Conservation (phyloP, 441 rosid genomes). For the Metrosideros polymorpha region DNA sequence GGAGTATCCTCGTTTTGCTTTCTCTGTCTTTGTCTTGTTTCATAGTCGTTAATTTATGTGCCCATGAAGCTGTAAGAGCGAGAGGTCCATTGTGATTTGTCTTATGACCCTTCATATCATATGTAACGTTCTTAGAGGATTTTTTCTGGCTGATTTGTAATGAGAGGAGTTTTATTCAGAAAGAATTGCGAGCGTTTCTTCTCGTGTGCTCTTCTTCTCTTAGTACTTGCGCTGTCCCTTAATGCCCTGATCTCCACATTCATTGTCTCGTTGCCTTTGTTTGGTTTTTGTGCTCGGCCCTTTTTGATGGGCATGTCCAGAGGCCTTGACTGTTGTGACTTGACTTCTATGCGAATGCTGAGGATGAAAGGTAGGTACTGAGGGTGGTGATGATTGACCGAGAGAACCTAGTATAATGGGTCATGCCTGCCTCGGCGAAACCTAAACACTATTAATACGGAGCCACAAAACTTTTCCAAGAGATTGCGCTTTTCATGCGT, state of each 20-base stretch:
- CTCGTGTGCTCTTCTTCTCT: background rate
- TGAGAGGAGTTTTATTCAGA: background rate
- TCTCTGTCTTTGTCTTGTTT: constrained; percentile 1
- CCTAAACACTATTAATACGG: background rate
- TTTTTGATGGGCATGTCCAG: background rate
- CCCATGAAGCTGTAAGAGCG: constrained; percentile 10
- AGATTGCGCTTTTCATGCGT: background rate
- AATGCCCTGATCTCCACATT: background rate
- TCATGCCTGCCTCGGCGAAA: background rate
- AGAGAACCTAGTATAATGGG: background rate
- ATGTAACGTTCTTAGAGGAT: background rate
- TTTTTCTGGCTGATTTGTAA: background rate
- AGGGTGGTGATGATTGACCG: background rate
- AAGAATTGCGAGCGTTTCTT: background rate
- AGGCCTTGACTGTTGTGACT: background rate
- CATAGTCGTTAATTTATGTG: constrained; percentile 3
- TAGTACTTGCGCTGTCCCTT: background rate
- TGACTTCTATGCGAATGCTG: background rate
- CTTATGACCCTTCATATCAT: background rate
- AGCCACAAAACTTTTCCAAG: background rate
- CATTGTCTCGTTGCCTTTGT: background rate
- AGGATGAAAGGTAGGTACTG: background rate
- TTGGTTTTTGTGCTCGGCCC: background rate
- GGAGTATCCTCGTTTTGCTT: constrained; percentile 39
- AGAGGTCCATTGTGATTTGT: constrained; percentile 5